Conservation (phyloP, 202 grass and related monocot genomes). For the Zizania palustris region DNA sequence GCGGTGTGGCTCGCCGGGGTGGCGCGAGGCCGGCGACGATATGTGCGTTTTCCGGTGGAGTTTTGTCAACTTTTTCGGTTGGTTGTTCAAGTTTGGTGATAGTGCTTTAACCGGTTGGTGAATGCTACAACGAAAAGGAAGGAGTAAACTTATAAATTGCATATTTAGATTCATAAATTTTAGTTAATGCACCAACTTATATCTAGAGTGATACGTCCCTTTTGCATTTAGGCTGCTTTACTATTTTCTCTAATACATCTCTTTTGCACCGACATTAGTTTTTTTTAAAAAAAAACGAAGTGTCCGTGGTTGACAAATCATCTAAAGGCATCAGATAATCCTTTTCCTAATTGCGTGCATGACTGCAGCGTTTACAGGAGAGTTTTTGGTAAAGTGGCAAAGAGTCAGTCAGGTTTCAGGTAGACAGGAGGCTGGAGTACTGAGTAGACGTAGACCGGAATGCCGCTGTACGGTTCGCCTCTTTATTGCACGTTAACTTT, state of each 20-base stretch:
- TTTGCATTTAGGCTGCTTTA: too few relatives aligned
- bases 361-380: not conserved
- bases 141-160: too few relatives aligned
- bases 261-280: too few relatives aligned
- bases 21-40: not conserved
- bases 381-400: not conserved
- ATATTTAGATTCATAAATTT: too few relatives aligned
- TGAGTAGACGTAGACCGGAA: too few relatives aligned
- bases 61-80: not conserved
- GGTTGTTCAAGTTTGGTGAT: not conserved
- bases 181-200: too few relatives aligned
- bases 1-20: not conserved
- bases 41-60: not conserved
- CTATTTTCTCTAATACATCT: too few relatives aligned
- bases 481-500: constrained; percentile 16
- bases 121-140: too few relatives aligned
- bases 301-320: not conserved
- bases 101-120: too few relatives aligned
- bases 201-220: too few relatives aligned
- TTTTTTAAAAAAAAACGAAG: too few relatives aligned
- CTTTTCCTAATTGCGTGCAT: not conserved
- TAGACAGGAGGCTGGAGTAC: not conserved
- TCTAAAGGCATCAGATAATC: not conserved
- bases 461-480: not conserved
- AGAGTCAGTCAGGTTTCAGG: not conserved